Evolutionary conservation across 306 rosid species (phyloP).

Genomic region (Rosa multiflora): DNA sequence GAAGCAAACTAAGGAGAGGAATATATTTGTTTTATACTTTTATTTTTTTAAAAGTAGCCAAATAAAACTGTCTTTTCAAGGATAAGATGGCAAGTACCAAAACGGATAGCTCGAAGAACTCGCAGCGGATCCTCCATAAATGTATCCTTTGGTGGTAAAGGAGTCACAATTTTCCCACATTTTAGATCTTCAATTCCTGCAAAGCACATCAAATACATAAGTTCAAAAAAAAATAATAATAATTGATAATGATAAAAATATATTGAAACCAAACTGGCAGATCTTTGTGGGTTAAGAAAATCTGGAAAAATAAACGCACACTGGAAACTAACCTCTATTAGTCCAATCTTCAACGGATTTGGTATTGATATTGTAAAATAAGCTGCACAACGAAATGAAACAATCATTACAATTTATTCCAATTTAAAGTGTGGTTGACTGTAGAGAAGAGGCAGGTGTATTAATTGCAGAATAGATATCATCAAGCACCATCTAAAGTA

Average conservation of each 20-base stretch:
- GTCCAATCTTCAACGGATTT: constrained; percentile 80
- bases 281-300: not conserved
- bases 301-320: not conserved
- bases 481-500: not conserved
- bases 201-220: constrained; percentile 2
- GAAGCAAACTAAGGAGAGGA: not conserved
- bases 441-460: constrained; percentile 4
- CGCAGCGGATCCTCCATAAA: constrained; percentile 94
- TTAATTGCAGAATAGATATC: not conserved
- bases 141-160: constrained; percentile 77
- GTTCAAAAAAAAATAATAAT: not conserved
- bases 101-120: constrained; percentile 94
- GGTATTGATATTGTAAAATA: constrained; percentile 88
- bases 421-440: not conserved
- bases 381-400: constrained; percentile 42
- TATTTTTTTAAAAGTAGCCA: not conserved
- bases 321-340: constrained; percentile 55
- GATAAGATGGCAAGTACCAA: constrained; percentile 46
- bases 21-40: not conserved
- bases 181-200: constrained; percentile 77
- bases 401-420: constrained; percentile 5
- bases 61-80: not conserved
- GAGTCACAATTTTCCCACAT: constrained; percentile 88
- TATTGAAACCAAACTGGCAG: constrained; percentile 19
- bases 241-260: not conserved